Evolutionary conservation across 371 early-diverging fungal species (phyloP), one percentile per base, ranked within the genome.

Genomic region (Apophysomyces trapeziformis): DNA sequence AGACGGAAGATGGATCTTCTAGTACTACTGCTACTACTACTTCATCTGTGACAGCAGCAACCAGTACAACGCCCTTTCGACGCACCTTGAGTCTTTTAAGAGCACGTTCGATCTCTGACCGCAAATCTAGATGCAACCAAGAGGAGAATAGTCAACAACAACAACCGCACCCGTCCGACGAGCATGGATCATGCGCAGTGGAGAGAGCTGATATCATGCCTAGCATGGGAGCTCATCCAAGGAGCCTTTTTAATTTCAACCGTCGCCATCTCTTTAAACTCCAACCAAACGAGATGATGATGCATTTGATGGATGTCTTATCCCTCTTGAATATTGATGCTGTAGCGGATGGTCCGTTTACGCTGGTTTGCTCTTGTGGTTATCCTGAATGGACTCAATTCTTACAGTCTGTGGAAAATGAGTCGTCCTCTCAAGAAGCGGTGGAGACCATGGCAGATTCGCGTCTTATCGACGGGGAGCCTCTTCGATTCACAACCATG

Each of bases 221-320:
- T 26, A 67, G 36, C 9, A 12, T 69, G 60, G 62, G 69, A 9
- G 56, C 67, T 5, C 71, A 69, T 13, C 79, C 75, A 7, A 76
- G 71, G 57, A 74, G 70, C 12, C 32, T 74, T 8, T 79, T 79
- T 58, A 70, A 76, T 36, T 76, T 79, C 32, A 76, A 72, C 57
- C 73, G 77, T 38, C 60, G 70, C 1, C 75, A 74, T 44, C 58
- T 79, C 6, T 74, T 76, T 21, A 72, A 75, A 12, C 60, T 65
- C 9, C 62, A 64, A 11, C 73, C 75, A 1, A 46, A 66, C 11
- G 61, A 74, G 21, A 63, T 79, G 61, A 69, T 76, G 73, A 61
- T 50, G n/a, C 68, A 72, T 43, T 45, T 79, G 37, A 57, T 62
- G 9, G 63, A 69, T 16, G 43, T 76, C 1, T 54, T 79, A 0